Base-by-base conservation (phyloP, 1,284 basidiomycete species). In the Athelia sp. region DNA sequence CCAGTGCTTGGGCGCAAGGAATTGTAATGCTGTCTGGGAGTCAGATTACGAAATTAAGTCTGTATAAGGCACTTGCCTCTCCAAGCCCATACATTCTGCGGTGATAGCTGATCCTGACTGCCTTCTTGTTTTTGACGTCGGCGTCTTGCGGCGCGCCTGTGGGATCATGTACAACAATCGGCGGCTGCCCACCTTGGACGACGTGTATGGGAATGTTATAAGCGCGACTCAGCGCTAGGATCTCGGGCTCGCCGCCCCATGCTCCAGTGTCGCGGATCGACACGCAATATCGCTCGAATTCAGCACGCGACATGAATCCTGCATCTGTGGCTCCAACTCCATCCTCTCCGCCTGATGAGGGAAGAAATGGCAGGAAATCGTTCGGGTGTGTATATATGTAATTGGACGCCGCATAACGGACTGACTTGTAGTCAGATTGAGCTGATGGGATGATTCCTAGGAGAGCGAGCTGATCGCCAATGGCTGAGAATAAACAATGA, bases 181-280 rank as follows among this genome's bases (percentile, higher is more conserved):
- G 75, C 1, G 94, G 96, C 26, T 76, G 75, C 0, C 87, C 87
- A 1, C 82, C 80, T 64, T 99, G 97, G 17, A 98, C 77, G 49
- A 99, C 90, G 65, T 98, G 87, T 50, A 99, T 96, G 0, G 93
- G 90, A 23, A 94, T 74, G 48, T 82, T 74, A 66, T 84, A 98
- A n/a, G 85, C 84, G 48, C 87, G 78, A 58, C 88, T 87, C 10
- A 99, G 73, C 0, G 97, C 97, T 57, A 92, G 75, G 43, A 99
- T 94, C 76, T 99, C 97, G 2, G 94, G 95, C 68, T 99, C 93
- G 34, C 97, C 97, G 43, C 97, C 97, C 97, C 97, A 99, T 29
- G 86, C 80, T 9, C 84, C 90, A 9, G 93, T 96, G 60, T 87
- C 78, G 45, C 86, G 83, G 18, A 99, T 84, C 10, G 79, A 76